Base-by-base conservation (phyloP, 139 green algal genomes). In the Axilococcus clingmanii region DNA sequence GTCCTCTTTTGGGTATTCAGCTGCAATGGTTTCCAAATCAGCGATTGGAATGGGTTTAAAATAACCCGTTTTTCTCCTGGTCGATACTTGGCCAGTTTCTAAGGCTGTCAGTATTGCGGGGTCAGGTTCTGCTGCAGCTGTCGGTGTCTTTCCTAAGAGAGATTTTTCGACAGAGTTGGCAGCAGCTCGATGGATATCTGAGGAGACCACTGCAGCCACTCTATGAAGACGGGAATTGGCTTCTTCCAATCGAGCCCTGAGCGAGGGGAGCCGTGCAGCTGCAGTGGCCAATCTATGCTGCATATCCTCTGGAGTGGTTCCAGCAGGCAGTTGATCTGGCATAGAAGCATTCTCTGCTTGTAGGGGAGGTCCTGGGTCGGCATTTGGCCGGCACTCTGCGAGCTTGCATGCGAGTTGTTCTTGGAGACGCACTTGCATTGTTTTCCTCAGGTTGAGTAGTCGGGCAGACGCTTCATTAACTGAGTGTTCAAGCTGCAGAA, bases 161-260 rank as follows among this genome's bases (percentile, higher is more conserved):
- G 35, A 50, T 25, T 48, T 50, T 41, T 65, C 57, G n/a, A n/a
- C n/a, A n/a, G n/a, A n/a, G n/a, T n/a, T n/a, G n/a, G n/a, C n/a
- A n/a, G n/a, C n/a, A n/a, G n/a, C n/a, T n/a, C n/a, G n/a, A n/a
- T n/a, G n/a, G n/a, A n/a, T n/a, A n/a, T n/a, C n/a, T n/a, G n/a
- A n/a, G n/a, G n/a, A n/a, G n/a, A n/a, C n/a, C n/a, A n/a, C n/a
- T n/a, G n/a, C 24, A 28, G 55, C n/a, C 32, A 66, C 31, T 14
- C 40, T 59, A 30, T 61, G 40, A 47, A 71, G 38, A 15, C 47
- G 46, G 34, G 36, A 28, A 2, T 46, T 36, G 0, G 47, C 48
- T 20, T 59, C 28, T 53, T 71, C 63, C 22, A 71, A 40, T 15
- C 40, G 53, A 14, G 63, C 63, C 8, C 52, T 40, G 14, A 69